Percentiles rank a stretch among this genome's conserved stretches.
Evolutionary conservation across 2,329 filamentous ascomycete species (phyloP).

Genomic region (Colletotrichum aenigma): DNA sequence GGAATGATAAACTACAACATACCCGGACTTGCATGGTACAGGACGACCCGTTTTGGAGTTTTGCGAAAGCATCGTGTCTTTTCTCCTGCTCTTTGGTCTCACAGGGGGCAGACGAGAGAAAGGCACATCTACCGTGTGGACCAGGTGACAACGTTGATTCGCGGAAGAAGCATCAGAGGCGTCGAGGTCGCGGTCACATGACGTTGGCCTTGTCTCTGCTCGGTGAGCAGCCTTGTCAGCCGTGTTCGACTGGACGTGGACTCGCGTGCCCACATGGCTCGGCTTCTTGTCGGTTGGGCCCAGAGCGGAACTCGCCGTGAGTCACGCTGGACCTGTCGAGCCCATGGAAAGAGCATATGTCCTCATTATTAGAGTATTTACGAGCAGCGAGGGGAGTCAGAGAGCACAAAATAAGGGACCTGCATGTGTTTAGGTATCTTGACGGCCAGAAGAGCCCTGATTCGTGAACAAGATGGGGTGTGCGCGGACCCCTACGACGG

Average conservation of each 20-base stretch:
- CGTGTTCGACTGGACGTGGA: background rate
- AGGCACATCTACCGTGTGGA: background rate
- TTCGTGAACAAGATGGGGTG: background rate
- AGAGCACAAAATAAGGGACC: background rate
- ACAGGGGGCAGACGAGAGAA: background rate
- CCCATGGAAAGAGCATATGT: background rate
- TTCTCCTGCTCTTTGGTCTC: background rate
- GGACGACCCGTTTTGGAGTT: slow-evolving; percentile 22
- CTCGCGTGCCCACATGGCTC: background rate
- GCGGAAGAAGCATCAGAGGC: background rate
- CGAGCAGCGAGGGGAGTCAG: background rate
- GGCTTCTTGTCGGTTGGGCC: background rate
- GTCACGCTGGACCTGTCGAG: background rate
- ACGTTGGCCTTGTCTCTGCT: background rate
- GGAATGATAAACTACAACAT: slow-evolving; percentile 25
- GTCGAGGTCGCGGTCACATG: slow-evolving; percentile 4
- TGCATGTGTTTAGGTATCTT: background rate
- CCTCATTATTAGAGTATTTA: background rate
- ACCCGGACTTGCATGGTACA: slow-evolving; percentile 23
- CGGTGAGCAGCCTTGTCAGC: background rate
- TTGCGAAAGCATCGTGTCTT: slow-evolving; percentile 19
- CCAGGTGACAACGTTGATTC: background rate
- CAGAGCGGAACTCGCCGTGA: background rate
- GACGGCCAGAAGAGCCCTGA: background rate
- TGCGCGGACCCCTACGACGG: background rate